Base-by-base conservation (phyloP, 1,139 yeast genomes). In the Tardiomyces depauwii region DNA sequence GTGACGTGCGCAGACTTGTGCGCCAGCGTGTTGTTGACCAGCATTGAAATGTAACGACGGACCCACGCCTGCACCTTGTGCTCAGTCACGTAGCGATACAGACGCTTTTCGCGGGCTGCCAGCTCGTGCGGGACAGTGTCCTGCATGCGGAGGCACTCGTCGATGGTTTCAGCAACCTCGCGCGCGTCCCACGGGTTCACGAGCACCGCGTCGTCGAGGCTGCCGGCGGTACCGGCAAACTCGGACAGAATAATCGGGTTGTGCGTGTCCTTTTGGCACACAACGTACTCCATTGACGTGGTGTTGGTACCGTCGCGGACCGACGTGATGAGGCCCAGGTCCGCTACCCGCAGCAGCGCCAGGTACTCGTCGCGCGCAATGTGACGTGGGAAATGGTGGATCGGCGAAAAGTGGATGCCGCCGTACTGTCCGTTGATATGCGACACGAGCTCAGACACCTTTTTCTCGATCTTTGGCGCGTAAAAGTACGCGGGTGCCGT, bases 181-280 rank as follows among this genome's bases (percentile, higher is more conserved):
- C 86, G 91, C 0, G 93, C 74, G 65, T 91, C 97, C 95, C 96
- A 91, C 13, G 99, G 99, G 57, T 91, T 93, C 38, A 91, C 94
- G 54, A 84, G 77, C 43, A 85, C 74, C 1, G 96, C 87, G 51
- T 86, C 94, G 43, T 73, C 74, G 47, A 91, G 68, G 1, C 85
- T 82, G 2, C 89, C 76, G 0, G 95, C 84, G 2, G 95, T 82
- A 44, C 98, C 99, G 42, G 95, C 84, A 59, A 91, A 91, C 66
- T 91, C 99, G 23, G 95, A 84, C 42, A 89, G 68, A 40, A 91
- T 78, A 56, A 91, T 72, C 0, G 96, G 96, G 7, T 83, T 79
- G 53, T 76, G 74, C 49, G 76, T 72, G 43, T 76, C 67, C 58
- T 83, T 79, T 65, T 93, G 97, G 55, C 96, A 84, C 30, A 89